Conservation (phyloP, 2,329 filamentous ascomycete species). For the Epichloe festucae region DNA sequence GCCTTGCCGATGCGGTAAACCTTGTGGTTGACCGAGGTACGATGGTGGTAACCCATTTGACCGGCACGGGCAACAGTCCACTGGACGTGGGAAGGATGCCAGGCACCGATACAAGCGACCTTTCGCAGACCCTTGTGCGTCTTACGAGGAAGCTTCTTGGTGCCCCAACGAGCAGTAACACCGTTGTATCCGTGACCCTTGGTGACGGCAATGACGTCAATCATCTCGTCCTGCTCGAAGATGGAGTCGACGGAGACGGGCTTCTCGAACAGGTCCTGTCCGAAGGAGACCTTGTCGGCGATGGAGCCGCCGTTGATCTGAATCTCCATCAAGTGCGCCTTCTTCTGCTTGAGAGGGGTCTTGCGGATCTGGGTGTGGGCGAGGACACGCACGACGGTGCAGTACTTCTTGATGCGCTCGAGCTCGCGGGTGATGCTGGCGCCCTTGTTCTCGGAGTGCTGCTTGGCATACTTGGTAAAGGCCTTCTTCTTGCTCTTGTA, state of each 20-base stretch:
- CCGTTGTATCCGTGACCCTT: slow-evolving; percentile 98
- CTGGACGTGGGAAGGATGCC: slow-evolving; percentile 99
- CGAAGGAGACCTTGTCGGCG: slow-evolving; percentile 94
- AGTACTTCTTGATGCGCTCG: slow-evolving; percentile 99
- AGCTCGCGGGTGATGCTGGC: slow-evolving; percentile 90
- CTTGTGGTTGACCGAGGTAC: slow-evolving; percentile 99
- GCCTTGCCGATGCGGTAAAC: slow-evolving; percentile 97
- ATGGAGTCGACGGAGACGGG: slow-evolving; percentile 81
- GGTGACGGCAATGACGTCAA: slow-evolving; percentile 97
- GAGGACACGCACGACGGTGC: slow-evolving; percentile 96
- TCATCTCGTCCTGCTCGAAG: slow-evolving; percentile 99
- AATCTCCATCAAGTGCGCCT: slow-evolving; percentile 99
- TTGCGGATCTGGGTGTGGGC: slow-evolving; percentile 99
- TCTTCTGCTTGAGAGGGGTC: slow-evolving; percentile 99
- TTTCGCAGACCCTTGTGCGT: slow-evolving; percentile 99
- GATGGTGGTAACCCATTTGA: slow-evolving; percentile 99
- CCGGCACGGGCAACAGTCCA: slow-evolving; percentile 99
- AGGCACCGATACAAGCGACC: slow-evolving; percentile 99
- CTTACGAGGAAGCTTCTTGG: slow-evolving; percentile 99
- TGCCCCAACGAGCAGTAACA: slow-evolving; percentile 97
- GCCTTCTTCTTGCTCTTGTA: slow-evolving; percentile 99
- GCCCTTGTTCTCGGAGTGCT: slow-evolving; percentile 90
- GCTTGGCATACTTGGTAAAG: slow-evolving; percentile 99
- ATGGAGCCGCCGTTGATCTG: slow-evolving; percentile 97
- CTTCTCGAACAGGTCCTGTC: slow-evolving; percentile 97